phyloP scores from a whole-genome alignment of 768 basidiomycete genomes.

The Termitomyces sp. region DNA sequence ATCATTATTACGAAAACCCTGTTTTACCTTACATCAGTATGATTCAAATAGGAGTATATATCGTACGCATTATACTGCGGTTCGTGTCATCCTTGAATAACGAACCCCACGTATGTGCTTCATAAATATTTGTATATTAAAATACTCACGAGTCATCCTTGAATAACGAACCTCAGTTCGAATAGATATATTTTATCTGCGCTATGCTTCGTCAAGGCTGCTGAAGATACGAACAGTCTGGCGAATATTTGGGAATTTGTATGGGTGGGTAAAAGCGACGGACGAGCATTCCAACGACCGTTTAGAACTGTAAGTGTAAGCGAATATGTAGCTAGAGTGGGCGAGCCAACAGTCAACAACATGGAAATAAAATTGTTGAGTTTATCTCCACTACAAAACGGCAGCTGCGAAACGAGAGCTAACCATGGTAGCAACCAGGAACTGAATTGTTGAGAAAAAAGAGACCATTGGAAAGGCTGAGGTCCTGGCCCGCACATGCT shows the following conservation, averaged over 20 bases:
- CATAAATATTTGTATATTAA: no score
- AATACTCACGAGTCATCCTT: no score
- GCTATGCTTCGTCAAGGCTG: no score
- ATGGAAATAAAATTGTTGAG: slow-evolving; percentile 37
- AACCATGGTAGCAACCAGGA: slow-evolving; percentile 46
- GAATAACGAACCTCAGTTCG: no score
- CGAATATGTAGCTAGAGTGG: slow-evolving; percentile 40
- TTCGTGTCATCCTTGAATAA: no score
- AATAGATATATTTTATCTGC: no score
- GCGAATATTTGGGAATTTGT: slow-evolving; percentile 24
- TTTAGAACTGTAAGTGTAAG: slow-evolving; percentile 37
- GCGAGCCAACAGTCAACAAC: slow-evolving; percentile 39
- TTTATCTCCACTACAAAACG: slow-evolving; percentile 34
- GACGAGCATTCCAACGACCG: slow-evolving; percentile 35
- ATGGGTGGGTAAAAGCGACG: slow-evolving; percentile 20
- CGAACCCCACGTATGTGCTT: no score
- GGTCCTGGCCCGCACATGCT: slow-evolving; percentile 20
- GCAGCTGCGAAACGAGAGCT: slow-evolving; percentile 43
- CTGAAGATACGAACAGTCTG: slow-evolving; percentile 28
- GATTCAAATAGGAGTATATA: no score
- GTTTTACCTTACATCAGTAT: no score
- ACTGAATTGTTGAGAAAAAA: slow-evolving; percentile 33
- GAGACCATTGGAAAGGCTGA: slow-evolving; percentile 24
- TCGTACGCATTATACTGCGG: no score
- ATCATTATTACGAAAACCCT: no score